A percentile compares a stretch with the other conserved stretches of the same genome.
Conservation (phyloP, 306 rosid genomes). For the Luffa aegyptiaca region DNA sequence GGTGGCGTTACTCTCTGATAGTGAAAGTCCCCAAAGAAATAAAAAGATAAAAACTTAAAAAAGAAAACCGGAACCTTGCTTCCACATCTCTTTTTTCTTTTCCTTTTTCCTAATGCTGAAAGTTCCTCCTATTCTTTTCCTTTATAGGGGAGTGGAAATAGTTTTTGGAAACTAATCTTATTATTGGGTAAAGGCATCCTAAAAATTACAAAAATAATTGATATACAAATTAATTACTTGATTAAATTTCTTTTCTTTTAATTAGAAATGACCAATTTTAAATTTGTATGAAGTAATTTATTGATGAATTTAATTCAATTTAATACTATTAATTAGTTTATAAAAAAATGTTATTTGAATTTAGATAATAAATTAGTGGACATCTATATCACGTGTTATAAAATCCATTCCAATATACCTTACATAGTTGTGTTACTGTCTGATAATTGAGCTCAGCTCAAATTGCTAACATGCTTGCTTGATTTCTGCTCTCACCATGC, state of each 20-base stretch:
- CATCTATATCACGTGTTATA: not conserved
- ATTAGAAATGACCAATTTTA: too few relatives aligned
- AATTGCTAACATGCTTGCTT: slow-evolving; percentile 20
- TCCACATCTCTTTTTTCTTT: not conserved
- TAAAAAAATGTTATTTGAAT: not conserved
- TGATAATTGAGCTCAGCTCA: not conserved
- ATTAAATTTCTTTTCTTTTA: not conserved
- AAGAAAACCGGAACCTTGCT: not conserved
- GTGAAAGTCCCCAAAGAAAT: not conserved
- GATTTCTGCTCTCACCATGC: slow-evolving; percentile 22
- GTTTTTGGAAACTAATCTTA: too few relatives aligned
- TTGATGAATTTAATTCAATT: not conserved
- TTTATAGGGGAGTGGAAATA: too few relatives aligned
- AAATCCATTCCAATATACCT: not conserved
- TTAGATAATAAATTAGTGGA: not conserved
- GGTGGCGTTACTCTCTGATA: not conserved
- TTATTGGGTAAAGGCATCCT: not conserved
- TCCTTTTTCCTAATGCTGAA: not conserved
- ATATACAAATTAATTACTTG: not conserved
- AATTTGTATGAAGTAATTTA: not conserved
- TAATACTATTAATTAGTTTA: not conserved
- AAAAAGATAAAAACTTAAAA: not conserved
- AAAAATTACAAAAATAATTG: not conserved
- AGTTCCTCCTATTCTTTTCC: not conserved
- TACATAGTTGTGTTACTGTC: not conserved